Evolutionary conservation across 176 grass and related monocot genomes (phyloP).

Genomic region (Aegilops tauschii): DNA sequence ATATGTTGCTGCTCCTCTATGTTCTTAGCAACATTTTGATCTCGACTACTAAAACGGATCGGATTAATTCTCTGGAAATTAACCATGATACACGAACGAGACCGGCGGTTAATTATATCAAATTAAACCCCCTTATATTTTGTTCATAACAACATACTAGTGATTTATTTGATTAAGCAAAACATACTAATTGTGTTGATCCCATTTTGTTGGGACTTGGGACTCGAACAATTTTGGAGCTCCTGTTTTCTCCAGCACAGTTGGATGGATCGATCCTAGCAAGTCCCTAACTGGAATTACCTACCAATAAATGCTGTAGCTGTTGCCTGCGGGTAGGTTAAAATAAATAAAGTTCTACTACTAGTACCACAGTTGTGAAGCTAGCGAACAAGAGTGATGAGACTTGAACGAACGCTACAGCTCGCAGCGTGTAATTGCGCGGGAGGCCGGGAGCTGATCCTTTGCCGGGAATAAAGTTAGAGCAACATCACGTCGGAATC

Average conservation of each 20-base stretch:
- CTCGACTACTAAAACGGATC: not conserved
- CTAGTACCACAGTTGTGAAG: conserved; percentile 3
- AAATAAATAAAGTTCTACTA: conserved; percentile 21
- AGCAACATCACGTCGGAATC: not conserved
- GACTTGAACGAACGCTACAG: conserved; percentile 17
- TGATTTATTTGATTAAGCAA: no score
- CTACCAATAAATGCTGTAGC: conserved; percentile 22
- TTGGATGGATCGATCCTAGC: not conserved
- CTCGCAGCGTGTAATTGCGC: conserved; percentile 21
- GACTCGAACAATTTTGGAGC: not conserved
- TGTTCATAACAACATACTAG: not conserved
- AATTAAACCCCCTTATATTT: no score
- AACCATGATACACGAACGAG: not conserved
- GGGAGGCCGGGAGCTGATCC: not conserved
- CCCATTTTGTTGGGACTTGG: not conserved
- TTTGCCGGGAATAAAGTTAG: conserved; percentile 24
- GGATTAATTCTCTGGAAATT: not conserved
- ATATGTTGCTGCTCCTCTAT: no score
- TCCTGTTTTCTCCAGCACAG: not conserved
- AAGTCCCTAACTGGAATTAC: conserved; percentile 22
- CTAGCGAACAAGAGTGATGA: not conserved
- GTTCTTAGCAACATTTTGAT: not conserved
- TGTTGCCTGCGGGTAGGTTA: not conserved
- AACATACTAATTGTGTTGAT: not conserved
- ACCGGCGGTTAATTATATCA: no score